phyloP scores from a whole-genome alignment of 169 alveolate genomes.

The Plasmodium inui region DNA sequence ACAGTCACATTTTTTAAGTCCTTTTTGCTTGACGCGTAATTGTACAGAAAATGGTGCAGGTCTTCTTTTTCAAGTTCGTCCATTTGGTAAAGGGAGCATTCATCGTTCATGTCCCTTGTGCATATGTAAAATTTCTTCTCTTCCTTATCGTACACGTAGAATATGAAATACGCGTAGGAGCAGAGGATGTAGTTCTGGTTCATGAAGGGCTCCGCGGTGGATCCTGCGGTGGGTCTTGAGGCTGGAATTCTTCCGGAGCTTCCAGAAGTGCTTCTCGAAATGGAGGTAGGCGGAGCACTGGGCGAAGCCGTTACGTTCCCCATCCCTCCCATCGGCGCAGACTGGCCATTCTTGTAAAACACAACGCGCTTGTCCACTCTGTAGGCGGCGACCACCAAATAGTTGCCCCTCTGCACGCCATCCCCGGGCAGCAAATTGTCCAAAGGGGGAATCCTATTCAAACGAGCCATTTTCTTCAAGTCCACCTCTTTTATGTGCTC shows the following conservation, averaged over 20 bases:
- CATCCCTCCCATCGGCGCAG: not conserved
- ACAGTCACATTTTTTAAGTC: not conserved
- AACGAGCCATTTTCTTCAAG: not conserved
- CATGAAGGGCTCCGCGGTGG: not conserved
- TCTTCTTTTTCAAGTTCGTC: conserved; percentile 17
- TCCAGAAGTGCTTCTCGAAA: not conserved
- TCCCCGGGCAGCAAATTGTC: conserved; percentile 2
- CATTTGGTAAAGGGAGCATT: conserved; percentile 21
- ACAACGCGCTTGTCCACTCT: conserved; percentile 25
- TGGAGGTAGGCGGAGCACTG: not conserved
- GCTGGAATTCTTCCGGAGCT: not conserved
- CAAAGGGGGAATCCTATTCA: conserved; percentile 7
- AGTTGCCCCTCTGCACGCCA: not conserved
- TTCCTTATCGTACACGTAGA: conserved; percentile 28
- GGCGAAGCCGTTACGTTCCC: not conserved
- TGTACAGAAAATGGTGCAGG: not conserved
- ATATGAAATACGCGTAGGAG: conserved; percentile 5
- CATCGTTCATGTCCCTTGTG: conserved; percentile 6
- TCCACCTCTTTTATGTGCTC: conserved; percentile 56
- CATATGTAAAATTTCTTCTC: conserved; percentile 20
- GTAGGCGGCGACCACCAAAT: not conserved
- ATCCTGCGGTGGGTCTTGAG: not conserved
- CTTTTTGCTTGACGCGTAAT: not conserved
- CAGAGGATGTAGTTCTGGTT: conserved; percentile 18
- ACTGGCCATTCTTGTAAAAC: conserved; percentile 18